These are phyloP conservation scores for Aspergillus heteromorphus DNA, from an alignment of 495 filamentous ascomycete genomes.

Conservation along the genomic window DNA sequence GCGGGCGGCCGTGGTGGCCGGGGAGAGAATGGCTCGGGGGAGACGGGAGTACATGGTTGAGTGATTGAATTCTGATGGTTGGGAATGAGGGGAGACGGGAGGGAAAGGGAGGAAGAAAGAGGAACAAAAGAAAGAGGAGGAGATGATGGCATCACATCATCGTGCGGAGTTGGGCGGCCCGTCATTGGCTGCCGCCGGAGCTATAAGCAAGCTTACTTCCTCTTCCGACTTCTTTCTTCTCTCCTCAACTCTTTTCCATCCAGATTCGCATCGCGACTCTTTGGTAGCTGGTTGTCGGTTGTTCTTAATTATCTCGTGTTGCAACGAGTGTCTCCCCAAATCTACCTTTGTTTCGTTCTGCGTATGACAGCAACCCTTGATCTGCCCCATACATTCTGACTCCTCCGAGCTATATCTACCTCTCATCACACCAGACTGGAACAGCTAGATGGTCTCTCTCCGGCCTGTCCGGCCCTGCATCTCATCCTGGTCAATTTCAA, in stretches of 20 bases:
- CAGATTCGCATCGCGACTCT: background rate
- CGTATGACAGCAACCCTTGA: background rate
- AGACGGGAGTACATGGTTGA: background rate
- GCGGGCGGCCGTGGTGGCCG: conserved; percentile 2
- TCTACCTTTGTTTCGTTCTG: too few relatives aligned
- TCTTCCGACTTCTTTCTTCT: background rate
- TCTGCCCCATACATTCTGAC: background rate
- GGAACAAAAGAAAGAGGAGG: conserved; percentile 1
- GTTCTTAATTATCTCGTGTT: background rate
- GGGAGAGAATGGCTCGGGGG: conserved; percentile 17
- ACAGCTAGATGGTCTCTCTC: background rate
- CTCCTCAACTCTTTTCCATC: background rate
- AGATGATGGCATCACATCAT: conserved; percentile 13
- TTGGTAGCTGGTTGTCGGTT: too few relatives aligned
- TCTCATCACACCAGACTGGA: background rate
- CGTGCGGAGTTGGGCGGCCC: conserved; percentile 3
- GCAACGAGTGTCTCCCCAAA: background rate
- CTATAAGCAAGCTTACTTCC: conserved; percentile 5
- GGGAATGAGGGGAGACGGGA: background rate
- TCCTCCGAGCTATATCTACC: background rate
- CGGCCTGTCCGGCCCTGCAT: background rate
- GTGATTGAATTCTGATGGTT: background rate
- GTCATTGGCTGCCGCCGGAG: background rate
- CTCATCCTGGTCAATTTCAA: background rate
- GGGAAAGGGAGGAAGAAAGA: background rate